Percentiles rank a stretch among this genome's conserved stretches.
phyloP scores from a whole-genome alignment of 2,329 filamentous ascomycete species.

The Venturia aucupariae region DNA sequence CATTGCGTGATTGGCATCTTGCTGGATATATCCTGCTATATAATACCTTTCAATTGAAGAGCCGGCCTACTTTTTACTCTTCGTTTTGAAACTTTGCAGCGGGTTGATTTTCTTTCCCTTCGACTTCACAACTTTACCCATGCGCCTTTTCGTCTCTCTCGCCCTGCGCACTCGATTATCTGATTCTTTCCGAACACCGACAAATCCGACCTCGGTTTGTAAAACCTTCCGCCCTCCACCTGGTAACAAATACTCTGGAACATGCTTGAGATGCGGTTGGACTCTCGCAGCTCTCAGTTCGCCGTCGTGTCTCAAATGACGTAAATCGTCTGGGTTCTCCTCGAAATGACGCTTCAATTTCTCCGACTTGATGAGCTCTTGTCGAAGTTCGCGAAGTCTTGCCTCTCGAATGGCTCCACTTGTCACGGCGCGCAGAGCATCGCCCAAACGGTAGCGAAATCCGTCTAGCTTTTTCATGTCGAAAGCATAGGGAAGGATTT shows the following conservation, averaged over 20 bases:
- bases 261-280: constrained; percentile 84
- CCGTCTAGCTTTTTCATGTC: constrained; percentile 90
- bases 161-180: constrained; percentile 35
- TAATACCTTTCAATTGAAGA: neutral
- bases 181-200: constrained; percentile 49
- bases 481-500: constrained; percentile 84
- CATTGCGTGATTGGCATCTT: too few species aligned
- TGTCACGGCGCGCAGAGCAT: constrained; percentile 83
- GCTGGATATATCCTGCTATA: neutral
- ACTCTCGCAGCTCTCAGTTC: constrained; percentile 75
- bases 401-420: constrained; percentile 84
- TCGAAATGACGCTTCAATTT: constrained; percentile 94
- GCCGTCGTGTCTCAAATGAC: constrained; percentile 80
- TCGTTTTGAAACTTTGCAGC: constrained; percentile 66
- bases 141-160: constrained; percentile 34
- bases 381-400: constrained; percentile 73
- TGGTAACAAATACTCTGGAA: constrained; percentile 88
- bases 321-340: constrained; percentile 85
- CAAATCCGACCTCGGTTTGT: constrained; percentile 62
- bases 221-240: constrained; percentile 59
- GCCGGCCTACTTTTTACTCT: constrained; percentile 1
- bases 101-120: constrained; percentile 67
- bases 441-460: constrained; percentile 90
- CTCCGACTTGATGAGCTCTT: constrained; percentile 87
- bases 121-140: constrained; percentile 44